Conservation (phyloP, 106 monocot genomes). For the Allium cepa region DNA sequence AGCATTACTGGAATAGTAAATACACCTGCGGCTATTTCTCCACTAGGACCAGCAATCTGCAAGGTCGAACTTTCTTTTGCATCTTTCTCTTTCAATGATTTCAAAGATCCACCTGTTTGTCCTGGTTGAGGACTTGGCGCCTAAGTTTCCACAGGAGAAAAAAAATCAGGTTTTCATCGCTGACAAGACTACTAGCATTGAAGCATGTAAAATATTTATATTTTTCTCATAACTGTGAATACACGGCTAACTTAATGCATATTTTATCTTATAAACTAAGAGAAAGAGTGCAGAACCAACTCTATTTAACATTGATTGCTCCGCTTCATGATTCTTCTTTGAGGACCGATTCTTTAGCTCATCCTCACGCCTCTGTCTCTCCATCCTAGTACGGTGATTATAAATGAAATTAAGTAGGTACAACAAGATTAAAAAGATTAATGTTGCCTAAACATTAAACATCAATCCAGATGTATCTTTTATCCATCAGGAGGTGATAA, state of each 20-base stretch:
- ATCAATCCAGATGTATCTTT: too few relatives aligned
- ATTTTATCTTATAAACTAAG: neutral
- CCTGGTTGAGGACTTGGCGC: slow-evolving; percentile 88
- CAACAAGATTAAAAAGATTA: neutral
- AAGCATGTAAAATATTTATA: neutral
- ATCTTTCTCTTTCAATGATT: slow-evolving; percentile 84
- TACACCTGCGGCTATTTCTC: slow-evolving; percentile 86
- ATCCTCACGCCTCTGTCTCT: slow-evolving; percentile 90
- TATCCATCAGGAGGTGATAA: too few relatives aligned
- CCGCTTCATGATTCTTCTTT: slow-evolving; percentile 77
- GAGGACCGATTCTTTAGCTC: slow-evolving; percentile 80
- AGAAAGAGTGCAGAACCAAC: slow-evolving; percentile 20
- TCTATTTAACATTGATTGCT: slow-evolving; percentile 63
- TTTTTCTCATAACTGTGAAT: neutral
- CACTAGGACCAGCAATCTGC: slow-evolving; percentile 83
- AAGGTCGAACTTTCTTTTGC: slow-evolving; percentile 71
- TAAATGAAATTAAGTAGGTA: neutral
- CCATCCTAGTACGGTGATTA: slow-evolving; percentile 51
- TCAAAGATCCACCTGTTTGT: slow-evolving; percentile 65
- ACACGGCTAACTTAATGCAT: neutral
- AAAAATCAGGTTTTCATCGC: slow-evolving; percentile 1
- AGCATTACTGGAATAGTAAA: slow-evolving; percentile 3
- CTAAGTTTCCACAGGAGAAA: slow-evolving; percentile 24
- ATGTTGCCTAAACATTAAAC: too few relatives aligned
- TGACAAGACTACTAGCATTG: neutral